phyloP scores from a whole-genome alignment of 441 rosid genomes.

The Viola pubescens region DNA sequence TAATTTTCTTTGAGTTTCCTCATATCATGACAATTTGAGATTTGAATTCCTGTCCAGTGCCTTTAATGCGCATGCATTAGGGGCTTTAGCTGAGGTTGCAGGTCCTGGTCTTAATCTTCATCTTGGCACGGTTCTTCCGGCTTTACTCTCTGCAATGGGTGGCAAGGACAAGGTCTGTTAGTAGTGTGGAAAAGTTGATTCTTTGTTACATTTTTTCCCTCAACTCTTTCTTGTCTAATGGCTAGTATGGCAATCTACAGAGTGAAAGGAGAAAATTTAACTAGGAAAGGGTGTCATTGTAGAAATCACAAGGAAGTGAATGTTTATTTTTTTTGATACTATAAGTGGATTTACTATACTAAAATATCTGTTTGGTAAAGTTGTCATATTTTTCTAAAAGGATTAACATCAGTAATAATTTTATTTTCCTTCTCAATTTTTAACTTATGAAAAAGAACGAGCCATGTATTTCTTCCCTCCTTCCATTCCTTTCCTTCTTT shows the following conservation, averaged over 20 bases:
- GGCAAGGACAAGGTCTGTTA: constrained; percentile 57
- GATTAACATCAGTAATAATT: no score
- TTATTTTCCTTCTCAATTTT: no score
- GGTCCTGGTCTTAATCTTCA: constrained; percentile 88
- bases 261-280: no score
- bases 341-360: no score
- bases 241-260: not conserved
- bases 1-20: constrained; percentile 5
- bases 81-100: constrained; percentile 98
- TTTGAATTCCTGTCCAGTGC: constrained; percentile 47
- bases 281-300: no score
- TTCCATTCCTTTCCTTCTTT: not conserved
- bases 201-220: not conserved
- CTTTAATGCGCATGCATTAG: constrained; percentile 96
- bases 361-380: no score
- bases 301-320: no score
- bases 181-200: not conserved
- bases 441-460: no score
- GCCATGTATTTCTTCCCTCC: no score
- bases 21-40: constrained; percentile 6
- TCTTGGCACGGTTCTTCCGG: constrained; percentile 89
- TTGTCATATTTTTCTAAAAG: no score
- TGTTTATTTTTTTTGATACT: no score
- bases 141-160: constrained; percentile 89
- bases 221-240: not conserved